A percentile compares a stretch with the other conserved stretches of the same genome.
Evolutionary conservation across 2,329 filamentous ascomycete genomes (phyloP).

Genomic region (Blumeriella jaapii): DNA sequence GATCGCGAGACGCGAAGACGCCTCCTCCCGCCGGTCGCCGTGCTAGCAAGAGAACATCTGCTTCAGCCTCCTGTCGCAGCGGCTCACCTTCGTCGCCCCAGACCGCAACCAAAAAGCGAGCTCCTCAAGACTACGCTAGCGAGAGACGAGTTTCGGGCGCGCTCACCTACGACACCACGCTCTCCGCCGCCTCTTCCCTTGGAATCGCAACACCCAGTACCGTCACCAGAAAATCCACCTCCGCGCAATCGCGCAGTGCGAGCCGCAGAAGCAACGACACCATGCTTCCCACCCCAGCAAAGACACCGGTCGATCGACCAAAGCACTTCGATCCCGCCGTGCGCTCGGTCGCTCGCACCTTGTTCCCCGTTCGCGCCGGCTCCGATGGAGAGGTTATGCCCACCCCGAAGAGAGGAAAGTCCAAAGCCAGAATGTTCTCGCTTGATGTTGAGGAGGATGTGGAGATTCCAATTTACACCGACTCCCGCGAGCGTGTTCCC

Average conservation of each 20-base stretch:
- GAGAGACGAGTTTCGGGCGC: constrained; percentile 36
- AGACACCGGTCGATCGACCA: constrained; percentile 54
- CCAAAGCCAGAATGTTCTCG: constrained; percentile 44
- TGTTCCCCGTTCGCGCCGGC: constrained; percentile 38
- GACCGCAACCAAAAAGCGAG: constrained; percentile 20
- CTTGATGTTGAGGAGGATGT: constrained; percentile 45
- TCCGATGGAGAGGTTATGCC: constrained; percentile 45
- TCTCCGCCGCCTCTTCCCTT: constrained; percentile 30
- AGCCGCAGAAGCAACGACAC: constrained; percentile 28
- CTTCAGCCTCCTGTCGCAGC: constrained; percentile 10
- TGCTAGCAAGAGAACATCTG: too few species aligned
- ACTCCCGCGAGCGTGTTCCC: constrained; percentile 68
- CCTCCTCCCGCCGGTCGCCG: constrained; percentile 34
- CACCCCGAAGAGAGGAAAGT: constrained; percentile 44
- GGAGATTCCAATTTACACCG: constrained; percentile 63
- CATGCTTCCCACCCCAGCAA: constrained; percentile 68
- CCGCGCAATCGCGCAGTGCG: constrained; percentile 10
- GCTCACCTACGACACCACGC: constrained; percentile 34
- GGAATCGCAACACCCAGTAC: constrained; percentile 19
- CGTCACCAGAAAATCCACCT: constrained; percentile 19
- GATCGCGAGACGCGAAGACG: constrained; percentile 37
- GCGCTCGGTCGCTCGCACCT: constrained; percentile 44
- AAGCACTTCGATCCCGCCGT: constrained; percentile 39
- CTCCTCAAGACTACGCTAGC: constrained; percentile 23
- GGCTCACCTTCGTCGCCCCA: constrained; percentile 18